Base-by-base conservation (phyloP, 305 asterid genomes). In the Solanum hybrid region DNA sequence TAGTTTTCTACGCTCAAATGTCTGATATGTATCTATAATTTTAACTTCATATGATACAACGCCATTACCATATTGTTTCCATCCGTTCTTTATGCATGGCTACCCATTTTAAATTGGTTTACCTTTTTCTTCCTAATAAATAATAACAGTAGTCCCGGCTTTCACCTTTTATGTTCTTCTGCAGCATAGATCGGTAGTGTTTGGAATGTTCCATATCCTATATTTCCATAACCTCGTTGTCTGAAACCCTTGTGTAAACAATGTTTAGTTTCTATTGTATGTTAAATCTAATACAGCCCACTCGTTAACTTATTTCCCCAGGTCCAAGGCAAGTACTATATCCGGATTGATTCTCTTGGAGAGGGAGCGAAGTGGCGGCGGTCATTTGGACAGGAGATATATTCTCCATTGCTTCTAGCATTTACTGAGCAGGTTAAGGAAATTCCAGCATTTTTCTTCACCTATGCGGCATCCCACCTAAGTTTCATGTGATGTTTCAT, bases 281-380 rank as follows among this genome's bases (percentile, higher is more conserved):
- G 87, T 16, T 28, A 46, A 29, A 9, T 83, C 20, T 28, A 46
- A 29, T 46, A 33, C 74, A 84, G 74, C 11, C 28, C 36, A 29
- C 40, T 84, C 12, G 61, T 29, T 33, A 84, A 29, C 75, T 51
- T 73, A 34, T 88, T 86, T 87, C 79, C 57, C 79, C 94, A 97
- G 99, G 95, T 95, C 85, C 96, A 94, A 90, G 99, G 99, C 31
- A 98, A 98, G 91, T 96, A 94, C 94, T 95, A 94, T 90, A 84
- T 98, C 31, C 95, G 94, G 90, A 90, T 96, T 81, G 98, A 98
- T 95, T 96, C 96, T 71, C 93, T 94, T 37, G 99, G 99, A 78
- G 99, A 95, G 91, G 99, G 98, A 89, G 96, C 99, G 76, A 96
- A 95, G 93, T 98, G 99, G 99, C 99, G 99, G 51, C 93, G 99